Conservation (phyloP, 805 yeast species). For the Ogataea saltuana region DNA sequence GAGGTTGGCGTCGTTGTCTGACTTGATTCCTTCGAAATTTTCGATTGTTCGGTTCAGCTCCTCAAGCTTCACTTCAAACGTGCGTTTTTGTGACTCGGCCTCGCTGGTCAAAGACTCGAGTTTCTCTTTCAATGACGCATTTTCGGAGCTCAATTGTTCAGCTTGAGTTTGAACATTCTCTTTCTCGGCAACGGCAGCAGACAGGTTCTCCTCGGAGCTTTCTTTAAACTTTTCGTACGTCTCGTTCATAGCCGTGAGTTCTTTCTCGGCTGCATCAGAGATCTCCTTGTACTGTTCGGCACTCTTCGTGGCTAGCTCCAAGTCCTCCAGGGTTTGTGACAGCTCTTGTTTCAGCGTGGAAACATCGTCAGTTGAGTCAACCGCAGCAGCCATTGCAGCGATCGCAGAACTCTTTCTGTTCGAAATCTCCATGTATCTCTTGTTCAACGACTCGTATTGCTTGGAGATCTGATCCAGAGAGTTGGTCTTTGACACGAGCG, state of each 20-base stretch:
- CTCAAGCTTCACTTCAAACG: slow-evolving; percentile 21
- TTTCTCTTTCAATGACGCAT: slow-evolving; percentile 16
- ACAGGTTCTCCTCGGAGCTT: slow-evolving; percentile 27
- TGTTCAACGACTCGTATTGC: slow-evolving; percentile 38
- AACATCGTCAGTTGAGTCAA: slow-evolving; percentile 26
- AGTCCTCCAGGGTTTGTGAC: slow-evolving; percentile 48
- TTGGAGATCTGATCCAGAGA: slow-evolving; percentile 41
- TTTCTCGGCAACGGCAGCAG: slow-evolving; percentile 11
- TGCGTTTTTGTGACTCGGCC: slow-evolving; percentile 12
- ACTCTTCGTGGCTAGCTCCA: slow-evolving; percentile 57
- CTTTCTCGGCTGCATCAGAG: slow-evolving; percentile 65
- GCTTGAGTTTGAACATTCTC: slow-evolving; percentile 19
- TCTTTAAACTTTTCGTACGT: slow-evolving; percentile 51
- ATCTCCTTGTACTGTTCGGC: slow-evolving; percentile 62
- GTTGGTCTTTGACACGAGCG: slow-evolving; percentile 42
- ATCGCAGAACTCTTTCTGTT: slow-evolving; percentile 33
- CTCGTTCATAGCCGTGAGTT: slow-evolving; percentile 53
- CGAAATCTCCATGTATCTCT: slow-evolving; percentile 32
- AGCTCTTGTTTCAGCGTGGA: slow-evolving; percentile 34
- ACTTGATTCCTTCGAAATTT: neutral
- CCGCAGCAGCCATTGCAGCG: slow-evolving; percentile 27
- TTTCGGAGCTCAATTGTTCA: slow-evolving; percentile 15
- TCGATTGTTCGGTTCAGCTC: slow-evolving; percentile 25
- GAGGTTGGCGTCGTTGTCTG: slow-evolving; percentile 23
- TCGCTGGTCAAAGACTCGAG: slow-evolving; percentile 15